A percentile compares a stretch with the other conserved stretches of the same genome.
Conservation (phyloP, 768 basidiomycete genomes). For the Imleria badia region DNA sequence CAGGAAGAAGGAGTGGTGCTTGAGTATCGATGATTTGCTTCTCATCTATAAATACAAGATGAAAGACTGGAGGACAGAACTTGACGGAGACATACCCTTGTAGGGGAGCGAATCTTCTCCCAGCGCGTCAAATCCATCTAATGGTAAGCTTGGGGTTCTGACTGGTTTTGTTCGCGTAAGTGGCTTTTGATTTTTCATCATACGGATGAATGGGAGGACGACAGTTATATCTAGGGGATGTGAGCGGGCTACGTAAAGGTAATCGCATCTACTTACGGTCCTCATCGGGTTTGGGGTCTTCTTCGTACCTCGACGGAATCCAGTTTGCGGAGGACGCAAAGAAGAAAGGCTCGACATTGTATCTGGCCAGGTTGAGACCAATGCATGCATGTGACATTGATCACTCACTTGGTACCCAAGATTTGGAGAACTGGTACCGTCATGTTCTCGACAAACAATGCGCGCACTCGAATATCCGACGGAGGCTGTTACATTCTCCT, state of each 20-base stretch:
- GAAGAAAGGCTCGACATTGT: conserved; percentile 62
- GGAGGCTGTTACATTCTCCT: conserved; percentile 25
- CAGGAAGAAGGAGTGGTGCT: conserved; percentile 40
- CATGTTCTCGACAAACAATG: conserved; percentile 52
- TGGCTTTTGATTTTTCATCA: conserved; percentile 33
- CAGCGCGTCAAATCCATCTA: background rate
- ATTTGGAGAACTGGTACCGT: conserved; percentile 53
- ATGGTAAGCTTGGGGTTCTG: conserved; percentile 5
- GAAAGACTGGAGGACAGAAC: background rate
- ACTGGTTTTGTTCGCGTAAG: conserved; percentile 13
- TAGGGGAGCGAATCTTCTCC: conserved; percentile 8
- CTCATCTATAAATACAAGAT: conserved; percentile 13
- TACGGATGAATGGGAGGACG: conserved; percentile 51
- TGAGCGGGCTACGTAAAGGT: conserved; percentile 21
- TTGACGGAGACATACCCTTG: conserved; percentile 10
- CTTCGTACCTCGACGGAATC: conserved; percentile 67
- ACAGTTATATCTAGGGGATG: conserved; percentile 52
- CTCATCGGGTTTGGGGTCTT: conserved; percentile 39
- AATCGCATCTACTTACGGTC: conserved; percentile 49
- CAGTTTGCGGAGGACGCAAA: conserved; percentile 63
- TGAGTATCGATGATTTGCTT: conserved; percentile 50
- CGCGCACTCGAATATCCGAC: conserved; percentile 42
- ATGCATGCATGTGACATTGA: background rate
- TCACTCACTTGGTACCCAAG: conserved; percentile 52
- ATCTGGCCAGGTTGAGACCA: conserved; percentile 32